Base-by-base conservation (phyloP, 164 flowering plant species). In the Annona cherimola region DNA sequence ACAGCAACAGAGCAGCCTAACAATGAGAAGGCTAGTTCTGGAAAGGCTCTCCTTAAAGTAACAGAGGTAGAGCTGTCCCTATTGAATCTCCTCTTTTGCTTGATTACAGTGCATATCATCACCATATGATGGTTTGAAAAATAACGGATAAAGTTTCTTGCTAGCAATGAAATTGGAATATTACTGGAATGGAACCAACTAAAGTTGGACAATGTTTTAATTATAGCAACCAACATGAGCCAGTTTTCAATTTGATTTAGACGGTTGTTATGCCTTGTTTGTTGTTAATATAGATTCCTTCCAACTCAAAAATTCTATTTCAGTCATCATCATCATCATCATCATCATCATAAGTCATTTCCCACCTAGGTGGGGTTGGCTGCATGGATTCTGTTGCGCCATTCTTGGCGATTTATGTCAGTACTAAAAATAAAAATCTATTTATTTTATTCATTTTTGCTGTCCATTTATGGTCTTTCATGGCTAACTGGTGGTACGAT, bases 41-140 rank as follows among this genome's bases (percentile, higher is more conserved):
- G 92, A 74, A 95, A 95, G 84, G 88, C 88, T 70, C 88, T 88
- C 59, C 87, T 95, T 66, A 91, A 82, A 89, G 92, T 93, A 20
- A 88, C 98, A 1, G 98, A 95, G 98, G 99, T 95, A 83, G 57
- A 50, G 50, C 72, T 73, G 8, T 41, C 3, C 19, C 9, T 50
- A 26, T n/a, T 60, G 26, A 44, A 20, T 50, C 35, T 26, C 35
- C 35, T 50, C 57, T 5, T 50, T 50, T 50, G 18, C 9, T 26
- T 26, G 35, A 26, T 26, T 26, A 26, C 35, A 26, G 35, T 26
- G 35, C 35, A 26, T 26, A 26, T 26, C 35, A 26, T 26, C 0
- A 26, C 35, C 35, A 26, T 26, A 26, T 26, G 35, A 26, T 26
- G 35, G 35, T 26, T 26, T 26, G 35, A 26, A 26, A 26, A 26